Conservation (phyloP, 2,329 filamentous ascomycete genomes). For the Endothia cerciana region DNA sequence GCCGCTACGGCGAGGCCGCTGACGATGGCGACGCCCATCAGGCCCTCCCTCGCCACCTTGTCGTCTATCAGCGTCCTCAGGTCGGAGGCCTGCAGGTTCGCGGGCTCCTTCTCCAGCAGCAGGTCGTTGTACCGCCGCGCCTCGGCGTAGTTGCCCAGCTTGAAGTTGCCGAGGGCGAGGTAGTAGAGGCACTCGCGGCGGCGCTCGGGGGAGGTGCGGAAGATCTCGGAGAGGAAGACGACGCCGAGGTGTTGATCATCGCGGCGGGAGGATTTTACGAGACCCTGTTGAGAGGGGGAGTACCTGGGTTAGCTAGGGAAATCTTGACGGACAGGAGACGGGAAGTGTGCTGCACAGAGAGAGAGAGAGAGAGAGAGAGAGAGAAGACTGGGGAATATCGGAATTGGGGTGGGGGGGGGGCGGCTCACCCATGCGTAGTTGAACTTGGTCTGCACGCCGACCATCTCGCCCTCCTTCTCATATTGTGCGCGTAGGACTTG, state of each 20-base stretch:
- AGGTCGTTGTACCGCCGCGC: constrained; percentile 93
- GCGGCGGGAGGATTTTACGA: constrained; percentile 89
- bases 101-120: constrained; percentile 86
- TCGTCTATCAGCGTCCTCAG: constrained; percentile 89
- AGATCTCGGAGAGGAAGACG: constrained; percentile 92
- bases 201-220: constrained; percentile 88
- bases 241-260: constrained; percentile 93
- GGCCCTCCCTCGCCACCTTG: constrained; percentile 90
- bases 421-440: constrained; percentile 93
- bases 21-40: constrained; percentile 93
- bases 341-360: too few species aligned
- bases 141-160: constrained; percentile 96
- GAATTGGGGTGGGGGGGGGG: neutral
- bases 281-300: constrained; percentile 62
- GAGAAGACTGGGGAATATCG: neutral
- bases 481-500: constrained; percentile 92
- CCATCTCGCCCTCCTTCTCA: constrained; percentile 96
- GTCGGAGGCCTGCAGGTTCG: constrained; percentile 88
- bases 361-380: neutral
- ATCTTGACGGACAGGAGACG: too few species aligned
- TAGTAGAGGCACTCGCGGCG: constrained; percentile 98
- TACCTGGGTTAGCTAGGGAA: constrained; percentile 14
- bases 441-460: constrained; percentile 97
- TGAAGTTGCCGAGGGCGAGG: constrained; percentile 95
- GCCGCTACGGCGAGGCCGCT: constrained; percentile 91